phyloP scores from a whole-genome alignment of 1,284 basidiomycete genomes.

The Psilocybe mexicana region DNA sequence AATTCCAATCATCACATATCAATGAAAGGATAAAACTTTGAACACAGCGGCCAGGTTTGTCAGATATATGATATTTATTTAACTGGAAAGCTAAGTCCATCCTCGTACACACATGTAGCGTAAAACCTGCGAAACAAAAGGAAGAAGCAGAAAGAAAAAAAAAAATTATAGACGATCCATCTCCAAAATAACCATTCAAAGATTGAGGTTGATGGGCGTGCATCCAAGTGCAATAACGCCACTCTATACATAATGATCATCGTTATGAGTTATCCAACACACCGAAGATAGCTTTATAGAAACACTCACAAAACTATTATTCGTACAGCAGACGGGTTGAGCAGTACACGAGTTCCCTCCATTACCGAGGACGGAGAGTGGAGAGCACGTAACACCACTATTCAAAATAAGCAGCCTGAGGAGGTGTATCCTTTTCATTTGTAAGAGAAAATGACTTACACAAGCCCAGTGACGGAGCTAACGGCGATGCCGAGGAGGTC shows the following conservation, averaged over 20 bases:
- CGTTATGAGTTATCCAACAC: background rate
- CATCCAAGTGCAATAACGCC: constrained; percentile 21
- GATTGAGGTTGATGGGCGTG: constrained; percentile 21
- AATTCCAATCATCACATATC: too few relatives aligned
- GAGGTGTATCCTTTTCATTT: too few relatives aligned
- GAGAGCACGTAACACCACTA: constrained; percentile 21
- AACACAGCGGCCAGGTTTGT: too few relatives aligned
- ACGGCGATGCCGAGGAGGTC: constrained; percentile 20
- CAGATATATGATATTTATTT: too few relatives aligned
- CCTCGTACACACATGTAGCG: too few relatives aligned
- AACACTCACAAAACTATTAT: constrained; percentile 22
- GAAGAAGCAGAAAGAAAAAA: background rate
- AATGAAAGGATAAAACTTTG: too few relatives aligned
- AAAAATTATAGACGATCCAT: background rate
- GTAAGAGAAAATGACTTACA: constrained; percentile 6
- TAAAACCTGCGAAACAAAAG: too few relatives aligned
- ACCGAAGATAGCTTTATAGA: background rate
- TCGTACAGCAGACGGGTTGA: constrained; percentile 21
- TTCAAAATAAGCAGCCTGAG: background rate
- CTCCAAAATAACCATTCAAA: constrained; percentile 6
- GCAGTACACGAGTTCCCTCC: constrained; percentile 16
- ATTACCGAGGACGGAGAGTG: constrained; percentile 15
- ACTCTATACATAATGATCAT: constrained; percentile 7
- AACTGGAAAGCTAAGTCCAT: too few relatives aligned
- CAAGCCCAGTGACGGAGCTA: constrained; percentile 10